These are phyloP conservation scores for Kazachstania psychrophila DNA, from an alignment of 805 yeast species.

Conservation along the genomic window DNA sequence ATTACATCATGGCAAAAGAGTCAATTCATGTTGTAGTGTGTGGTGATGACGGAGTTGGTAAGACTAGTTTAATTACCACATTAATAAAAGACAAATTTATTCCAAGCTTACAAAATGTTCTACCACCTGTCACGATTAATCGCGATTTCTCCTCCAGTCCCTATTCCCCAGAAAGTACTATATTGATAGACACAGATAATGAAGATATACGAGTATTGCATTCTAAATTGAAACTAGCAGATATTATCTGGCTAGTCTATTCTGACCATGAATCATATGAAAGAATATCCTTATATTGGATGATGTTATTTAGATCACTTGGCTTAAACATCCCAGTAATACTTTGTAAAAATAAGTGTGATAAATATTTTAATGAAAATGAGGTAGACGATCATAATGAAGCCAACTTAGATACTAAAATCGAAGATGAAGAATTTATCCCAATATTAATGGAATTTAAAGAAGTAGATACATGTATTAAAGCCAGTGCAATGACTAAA, in stretches of 20 bases:
- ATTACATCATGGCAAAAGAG: conserved; percentile 32
- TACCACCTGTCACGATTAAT: conserved; percentile 82
- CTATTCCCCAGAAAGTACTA: conserved; percentile 54
- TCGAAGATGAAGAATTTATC: conserved; percentile 67
- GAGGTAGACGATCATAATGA: conserved; percentile 1
- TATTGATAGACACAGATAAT: conserved; percentile 72
- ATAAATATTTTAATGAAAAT: conserved; percentile 24
- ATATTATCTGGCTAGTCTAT: conserved; percentile 90
- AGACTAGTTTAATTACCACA: conserved; percentile 68
- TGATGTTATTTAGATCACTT: conserved; percentile 82
- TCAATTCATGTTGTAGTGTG: conserved; percentile 77
- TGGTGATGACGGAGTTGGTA: conserved; percentile 91
- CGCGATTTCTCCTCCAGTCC: conserved; percentile 52
- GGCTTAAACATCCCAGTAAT: conserved; percentile 94
- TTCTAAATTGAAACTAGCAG: conserved; percentile 70
- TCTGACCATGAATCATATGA: conserved; percentile 93
- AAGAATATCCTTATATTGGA: conserved; percentile 86
- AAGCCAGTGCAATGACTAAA: conserved; percentile 78
- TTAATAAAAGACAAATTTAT: conserved; percentile 75
- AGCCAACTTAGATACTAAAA: conserved; percentile 32
- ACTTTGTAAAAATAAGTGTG: conserved; percentile 76
- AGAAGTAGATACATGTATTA: conserved; percentile 85
- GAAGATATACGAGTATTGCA: conserved; percentile 54
- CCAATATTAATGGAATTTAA: conserved; percentile 84
- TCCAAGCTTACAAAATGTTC: conserved; percentile 62